These are phyloP conservation scores for Dactylonectria macrodidyma DNA, from an alignment of 2,329 filamentous ascomycete species.

Conservation along the genomic window DNA sequence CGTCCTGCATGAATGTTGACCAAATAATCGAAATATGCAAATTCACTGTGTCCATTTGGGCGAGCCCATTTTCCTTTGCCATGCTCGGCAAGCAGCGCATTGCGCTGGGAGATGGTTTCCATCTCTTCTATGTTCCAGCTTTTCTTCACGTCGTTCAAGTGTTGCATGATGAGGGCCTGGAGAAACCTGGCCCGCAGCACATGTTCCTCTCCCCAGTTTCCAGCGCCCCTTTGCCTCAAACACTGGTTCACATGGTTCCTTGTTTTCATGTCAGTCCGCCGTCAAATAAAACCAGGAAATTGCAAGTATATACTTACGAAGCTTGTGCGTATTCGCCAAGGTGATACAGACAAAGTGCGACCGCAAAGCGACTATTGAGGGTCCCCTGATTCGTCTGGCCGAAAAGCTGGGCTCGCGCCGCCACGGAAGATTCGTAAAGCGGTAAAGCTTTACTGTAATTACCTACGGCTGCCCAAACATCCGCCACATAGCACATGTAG, in stretches of 20 bases:
- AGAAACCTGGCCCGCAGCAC: slow-evolving; percentile 4
- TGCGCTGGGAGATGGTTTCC: neutral
- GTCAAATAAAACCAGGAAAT: neutral
- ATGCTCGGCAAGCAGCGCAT: neutral
- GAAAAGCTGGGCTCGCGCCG: slow-evolving; percentile 5
- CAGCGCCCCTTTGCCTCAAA: neutral
- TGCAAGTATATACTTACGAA: neutral
- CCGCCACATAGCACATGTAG: neutral
- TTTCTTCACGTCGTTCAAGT: neutral
- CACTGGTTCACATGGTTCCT: slow-evolving; percentile 2
- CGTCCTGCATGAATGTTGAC: slow-evolving; percentile 12
- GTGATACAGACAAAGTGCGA: slow-evolving; percentile 2
- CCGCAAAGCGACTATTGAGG: slow-evolving; percentile 5
- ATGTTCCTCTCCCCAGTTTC: slow-evolving; percentile 2
- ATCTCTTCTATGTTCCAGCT: neutral
- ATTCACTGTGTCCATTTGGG: neutral
- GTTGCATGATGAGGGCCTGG: neutral
- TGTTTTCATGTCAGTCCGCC: neutral
- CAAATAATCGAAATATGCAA: slow-evolving; percentile 11
- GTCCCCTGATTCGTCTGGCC: slow-evolving; percentile 7
- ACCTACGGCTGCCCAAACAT: neutral
- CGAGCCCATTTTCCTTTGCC: neutral
- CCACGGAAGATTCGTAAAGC: neutral
- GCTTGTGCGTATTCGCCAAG: neutral
- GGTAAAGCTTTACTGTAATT: slow-evolving; percentile 4